phyloP scores from a whole-genome alignment of 495 filamentous ascomycete species.

The Aspergillus ellipticus region DNA sequence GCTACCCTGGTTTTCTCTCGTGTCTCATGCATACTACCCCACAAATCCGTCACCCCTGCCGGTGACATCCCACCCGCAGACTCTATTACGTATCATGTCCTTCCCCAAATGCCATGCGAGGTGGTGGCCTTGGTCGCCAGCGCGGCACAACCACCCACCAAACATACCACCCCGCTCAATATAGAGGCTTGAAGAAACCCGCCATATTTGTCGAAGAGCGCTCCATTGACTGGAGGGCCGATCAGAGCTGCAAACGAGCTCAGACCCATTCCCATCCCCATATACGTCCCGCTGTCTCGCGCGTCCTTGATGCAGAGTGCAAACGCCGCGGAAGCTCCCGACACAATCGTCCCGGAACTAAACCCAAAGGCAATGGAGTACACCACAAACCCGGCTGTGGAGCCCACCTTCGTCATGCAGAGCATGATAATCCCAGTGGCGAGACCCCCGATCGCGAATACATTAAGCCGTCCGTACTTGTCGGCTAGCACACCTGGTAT shows the following conservation, averaged over 20 bases:
- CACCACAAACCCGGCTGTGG: constrained; percentile 31
- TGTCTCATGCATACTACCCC: too few relatives aligned
- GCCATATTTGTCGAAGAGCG: constrained; percentile 11
- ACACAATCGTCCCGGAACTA: constrained; percentile 46
- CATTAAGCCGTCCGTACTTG: constrained; percentile 66
- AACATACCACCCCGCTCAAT: constrained; percentile 5
- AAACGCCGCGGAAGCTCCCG: constrained; percentile 28
- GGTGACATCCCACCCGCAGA: neutral
- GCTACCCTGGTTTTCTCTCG: too few relatives aligned
- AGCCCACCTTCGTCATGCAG: constrained; percentile 36
- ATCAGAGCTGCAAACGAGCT: constrained; percentile 21
- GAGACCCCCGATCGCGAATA: constrained; percentile 55
- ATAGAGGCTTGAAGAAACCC: constrained; percentile 6
- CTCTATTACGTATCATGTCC: neutral
- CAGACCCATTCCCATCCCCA: constrained; percentile 21
- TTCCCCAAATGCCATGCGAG: neutral
- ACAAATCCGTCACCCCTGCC: too few relatives aligned
- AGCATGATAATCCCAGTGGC: constrained; percentile 49
- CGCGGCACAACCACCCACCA: constrained; percentile 5
- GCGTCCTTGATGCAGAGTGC: constrained; percentile 11
- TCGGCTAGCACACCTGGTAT: constrained; percentile 61
- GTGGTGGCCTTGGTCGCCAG: constrained; percentile 2
- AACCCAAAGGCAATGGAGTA: constrained; percentile 39
- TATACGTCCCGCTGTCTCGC: constrained; percentile 51
- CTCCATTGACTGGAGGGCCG: constrained; percentile 28